Evolutionary conservation across 768 basidiomycete species (phyloP), one percentile per base, ranked within the genome.

Genomic region (Pleurotus cornucopiae): DNA sequence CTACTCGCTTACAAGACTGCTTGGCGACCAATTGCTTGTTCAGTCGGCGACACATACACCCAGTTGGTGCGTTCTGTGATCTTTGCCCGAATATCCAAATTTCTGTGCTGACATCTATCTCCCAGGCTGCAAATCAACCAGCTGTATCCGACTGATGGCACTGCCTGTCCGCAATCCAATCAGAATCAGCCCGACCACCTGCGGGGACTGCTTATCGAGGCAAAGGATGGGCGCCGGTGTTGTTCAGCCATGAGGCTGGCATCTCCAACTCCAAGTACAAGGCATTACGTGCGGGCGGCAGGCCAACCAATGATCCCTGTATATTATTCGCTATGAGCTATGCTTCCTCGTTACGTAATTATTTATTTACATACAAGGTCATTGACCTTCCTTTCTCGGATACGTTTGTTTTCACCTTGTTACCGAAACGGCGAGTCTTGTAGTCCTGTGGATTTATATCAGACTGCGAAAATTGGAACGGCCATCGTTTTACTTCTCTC

Each of bases 121-220:
- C 23, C 44, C 59, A 83, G 82, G 73, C 56, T 89, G 87, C 67
- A 79, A 71, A 64, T 82, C 82, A 25, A 64, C 74, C 18, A 68
- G 65, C 40, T 89, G 88, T 64, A 71, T 74, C 51, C 80, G 85
- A 46, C 66, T 86, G 67, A 91, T 91, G 89, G 73, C 77, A 23
- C 69, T 78, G 46, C 88, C 88, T 25, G 80, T 82, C 46, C 80
- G 74, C 62, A 89, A 89, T 64, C 86, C 88, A 21, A 89, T 89
- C 59, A 76, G 88, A 58, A 77, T 89, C 60, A 85, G 83, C 67
- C 80, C 81, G 30, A 75, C 77, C 5, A 64, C 64, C 55, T 81
- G 79, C 54, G 68, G 70, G 7, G 72, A 76, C 48, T 79, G 79
- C 60, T 66, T 63, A 37, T 62, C 64, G 40, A 69, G 67, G 56